phyloP scores from a whole-genome alignment of 208 protist genomes.

The Crithidia bombi region DNA sequence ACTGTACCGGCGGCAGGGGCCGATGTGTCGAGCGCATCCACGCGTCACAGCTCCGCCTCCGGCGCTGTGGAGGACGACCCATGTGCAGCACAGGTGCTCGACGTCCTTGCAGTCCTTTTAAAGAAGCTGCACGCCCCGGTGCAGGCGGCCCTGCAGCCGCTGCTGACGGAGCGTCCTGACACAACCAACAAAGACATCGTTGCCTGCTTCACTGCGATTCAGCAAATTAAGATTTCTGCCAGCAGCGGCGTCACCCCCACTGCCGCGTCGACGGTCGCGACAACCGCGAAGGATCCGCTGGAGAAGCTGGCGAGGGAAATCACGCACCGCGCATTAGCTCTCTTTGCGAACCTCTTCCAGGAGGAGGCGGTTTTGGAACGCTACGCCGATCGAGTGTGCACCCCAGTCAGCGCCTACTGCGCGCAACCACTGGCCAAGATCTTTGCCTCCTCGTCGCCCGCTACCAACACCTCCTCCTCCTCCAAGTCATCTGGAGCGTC shows the following conservation, averaged over 20 bases:
- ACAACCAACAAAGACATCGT: slow-evolving; percentile 43
- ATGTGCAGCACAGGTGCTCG: slow-evolving; percentile 17
- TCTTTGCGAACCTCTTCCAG: slow-evolving; percentile 30
- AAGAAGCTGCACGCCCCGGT: slow-evolving; percentile 21
- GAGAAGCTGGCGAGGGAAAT: slow-evolving; percentile 29
- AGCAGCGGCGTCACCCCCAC: neutral
- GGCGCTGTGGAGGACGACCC: slow-evolving; percentile 17
- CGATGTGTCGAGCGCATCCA: neutral
- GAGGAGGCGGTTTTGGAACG: slow-evolving; percentile 31
- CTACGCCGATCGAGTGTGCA: slow-evolving; percentile 27
- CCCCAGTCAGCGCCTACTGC: slow-evolving; percentile 23
- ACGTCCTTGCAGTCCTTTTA: slow-evolving; percentile 23
- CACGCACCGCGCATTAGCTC: slow-evolving; percentile 24
- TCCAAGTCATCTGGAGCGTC: neutral
- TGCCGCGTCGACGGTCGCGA: neutral
- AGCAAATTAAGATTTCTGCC: slow-evolving; percentile 39
- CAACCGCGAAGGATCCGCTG: slow-evolving; percentile 19
- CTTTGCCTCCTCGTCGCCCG: neutral
- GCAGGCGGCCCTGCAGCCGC: slow-evolving; percentile 20
- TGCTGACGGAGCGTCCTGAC: slow-evolving; percentile 25
- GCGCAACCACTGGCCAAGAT: slow-evolving; percentile 22
- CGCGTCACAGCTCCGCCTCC: neutral
- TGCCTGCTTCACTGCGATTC: slow-evolving; percentile 44
- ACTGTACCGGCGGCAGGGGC: neutral
- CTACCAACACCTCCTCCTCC: neutral